Evolutionary conservation across 2,329 filamentous ascomycete species (phyloP).

Genomic region (Fusarium sambucinum): DNA sequence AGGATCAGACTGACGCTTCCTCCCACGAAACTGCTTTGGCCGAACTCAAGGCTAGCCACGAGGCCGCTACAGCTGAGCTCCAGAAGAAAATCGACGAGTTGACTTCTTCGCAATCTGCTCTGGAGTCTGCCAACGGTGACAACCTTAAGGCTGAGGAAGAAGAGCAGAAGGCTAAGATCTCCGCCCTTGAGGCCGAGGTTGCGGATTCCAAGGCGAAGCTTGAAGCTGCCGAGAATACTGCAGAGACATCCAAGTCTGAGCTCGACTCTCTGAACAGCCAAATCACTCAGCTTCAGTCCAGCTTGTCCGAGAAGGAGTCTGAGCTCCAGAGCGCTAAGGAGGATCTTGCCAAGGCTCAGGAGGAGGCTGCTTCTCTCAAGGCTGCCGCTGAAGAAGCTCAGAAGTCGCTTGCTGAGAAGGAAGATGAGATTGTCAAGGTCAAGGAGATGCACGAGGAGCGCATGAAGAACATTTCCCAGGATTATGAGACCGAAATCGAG

Average conservation of each 20-base stretch:
- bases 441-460: slow-evolving; percentile 69
- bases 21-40: slow-evolving; percentile 63
- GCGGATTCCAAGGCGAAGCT: slow-evolving; percentile 63
- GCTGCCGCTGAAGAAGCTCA: slow-evolving; percentile 62
- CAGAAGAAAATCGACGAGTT: slow-evolving; percentile 69
- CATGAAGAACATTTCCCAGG: slow-evolving; percentile 68
- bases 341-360: slow-evolving; percentile 57
- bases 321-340: slow-evolving; percentile 61
- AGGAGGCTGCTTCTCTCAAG: slow-evolving; percentile 62
- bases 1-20: slow-evolving; percentile 58
- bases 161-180: slow-evolving; percentile 59
- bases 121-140: slow-evolving; percentile 60
- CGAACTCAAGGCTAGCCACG: slow-evolving; percentile 64
- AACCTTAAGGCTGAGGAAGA: slow-evolving; percentile 60
- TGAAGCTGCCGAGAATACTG: slow-evolving; percentile 61
- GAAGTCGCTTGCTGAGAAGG: slow-evolving; percentile 61
- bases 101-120: slow-evolving; percentile 59
- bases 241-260: slow-evolving; percentile 58
- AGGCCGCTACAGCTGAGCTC: slow-evolving; percentile 61
- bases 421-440: slow-evolving; percentile 62
- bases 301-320: slow-evolving; percentile 58
- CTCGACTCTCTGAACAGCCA: slow-evolving; percentile 59
- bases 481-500: slow-evolving; percentile 75
- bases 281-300: slow-evolving; percentile 55
- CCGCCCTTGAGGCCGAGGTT: slow-evolving; percentile 65